These are phyloP conservation scores for Coemansia sp. DNA, from an alignment of 192 early-diverging fungal species.

Conservation along the genomic window DNA sequence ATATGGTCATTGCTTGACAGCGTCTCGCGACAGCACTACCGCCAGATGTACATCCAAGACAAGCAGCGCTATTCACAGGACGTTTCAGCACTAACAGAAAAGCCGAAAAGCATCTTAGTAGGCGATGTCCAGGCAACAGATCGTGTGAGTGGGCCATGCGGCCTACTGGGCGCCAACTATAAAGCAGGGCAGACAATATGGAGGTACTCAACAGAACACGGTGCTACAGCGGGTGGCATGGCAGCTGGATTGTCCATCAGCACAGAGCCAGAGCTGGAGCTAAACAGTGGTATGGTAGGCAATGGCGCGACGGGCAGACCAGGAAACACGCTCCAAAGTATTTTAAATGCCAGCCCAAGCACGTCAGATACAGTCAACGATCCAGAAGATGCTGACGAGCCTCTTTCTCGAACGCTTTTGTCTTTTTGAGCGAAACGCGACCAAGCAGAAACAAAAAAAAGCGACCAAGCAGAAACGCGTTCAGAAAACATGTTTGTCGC, in stretches of 20 bases:
- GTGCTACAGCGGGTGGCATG: background rate
- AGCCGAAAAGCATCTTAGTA: background rate
- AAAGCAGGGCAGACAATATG: slow-evolving; percentile 20
- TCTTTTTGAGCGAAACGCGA: too few species aligned
- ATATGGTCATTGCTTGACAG: slow-evolving; percentile 40
- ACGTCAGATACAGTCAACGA: background rate
- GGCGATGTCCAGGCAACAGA: background rate
- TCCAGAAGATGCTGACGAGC: slow-evolving; percentile 28
- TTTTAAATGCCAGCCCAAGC: slow-evolving; percentile 16
- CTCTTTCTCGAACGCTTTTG: slow-evolving; percentile 15
- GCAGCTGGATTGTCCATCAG: background rate
- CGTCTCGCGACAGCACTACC: slow-evolving; percentile 39
- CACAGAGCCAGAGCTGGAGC: background rate
- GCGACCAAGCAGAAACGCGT: background rate
- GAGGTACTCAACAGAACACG: slow-evolving; percentile 10
- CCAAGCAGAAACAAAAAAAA: background rate
- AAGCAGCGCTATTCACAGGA: slow-evolving; percentile 33
- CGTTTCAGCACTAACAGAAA: slow-evolving; percentile 3
- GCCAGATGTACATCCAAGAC: slow-evolving; percentile 36
- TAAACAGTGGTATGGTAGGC: background rate
- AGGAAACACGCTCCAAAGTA: slow-evolving; percentile 35
- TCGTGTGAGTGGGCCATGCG: background rate
- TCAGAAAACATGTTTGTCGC: background rate
- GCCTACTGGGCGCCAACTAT: background rate
- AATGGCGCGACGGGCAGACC: background rate